Conservation (phyloP, 169 alveolate genomes). For the Babesia ovata region DNA sequence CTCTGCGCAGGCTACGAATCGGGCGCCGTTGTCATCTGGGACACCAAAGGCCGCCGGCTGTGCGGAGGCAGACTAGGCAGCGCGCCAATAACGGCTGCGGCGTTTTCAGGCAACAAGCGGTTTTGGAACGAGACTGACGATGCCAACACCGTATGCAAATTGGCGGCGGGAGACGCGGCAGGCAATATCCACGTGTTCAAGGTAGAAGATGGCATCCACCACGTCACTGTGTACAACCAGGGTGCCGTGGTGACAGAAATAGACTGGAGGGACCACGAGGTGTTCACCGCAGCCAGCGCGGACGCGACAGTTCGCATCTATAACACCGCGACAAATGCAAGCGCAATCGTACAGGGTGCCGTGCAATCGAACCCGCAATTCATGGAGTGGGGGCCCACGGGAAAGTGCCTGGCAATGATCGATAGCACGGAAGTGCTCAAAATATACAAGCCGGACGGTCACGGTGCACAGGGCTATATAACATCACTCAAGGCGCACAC, state of each 20-base stretch:
- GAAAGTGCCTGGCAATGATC: slow-evolving; percentile 46
- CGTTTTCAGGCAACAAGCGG: slow-evolving; percentile 42
- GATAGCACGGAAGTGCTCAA: slow-evolving; percentile 43
- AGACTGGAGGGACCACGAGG: slow-evolving; percentile 43
- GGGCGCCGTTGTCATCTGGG: slow-evolving; percentile 45
- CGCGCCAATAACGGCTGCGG: slow-evolving; percentile 43
- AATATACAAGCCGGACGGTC: slow-evolving; percentile 36
- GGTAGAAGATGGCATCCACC: slow-evolving; percentile 6
- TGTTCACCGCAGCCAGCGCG: slow-evolving; percentile 33
- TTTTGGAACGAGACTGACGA: slow-evolving; percentile 30
- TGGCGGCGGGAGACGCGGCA: slow-evolving; percentile 36
- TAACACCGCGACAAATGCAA: slow-evolving; percentile 17
- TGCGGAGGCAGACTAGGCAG: not conserved
- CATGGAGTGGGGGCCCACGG: slow-evolving; percentile 59
- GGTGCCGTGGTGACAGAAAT: slow-evolving; percentile 38
- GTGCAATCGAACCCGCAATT: slow-evolving; percentile 40
- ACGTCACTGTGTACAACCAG: slow-evolving; percentile 17
- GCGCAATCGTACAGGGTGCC: not conserved
- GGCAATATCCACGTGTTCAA: slow-evolving; percentile 29
- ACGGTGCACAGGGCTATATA: slow-evolving; percentile 33
- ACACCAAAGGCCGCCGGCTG: slow-evolving; percentile 16
- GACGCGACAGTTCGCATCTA: slow-evolving; percentile 27
- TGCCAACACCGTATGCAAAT: slow-evolving; percentile 8
- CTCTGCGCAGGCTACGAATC: slow-evolving; percentile 52
- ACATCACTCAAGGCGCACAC: slow-evolving; percentile 44